Evolutionary conservation across 192 early-diverging fungal species (phyloP).

Genomic region (Coemansia sp.): DNA sequence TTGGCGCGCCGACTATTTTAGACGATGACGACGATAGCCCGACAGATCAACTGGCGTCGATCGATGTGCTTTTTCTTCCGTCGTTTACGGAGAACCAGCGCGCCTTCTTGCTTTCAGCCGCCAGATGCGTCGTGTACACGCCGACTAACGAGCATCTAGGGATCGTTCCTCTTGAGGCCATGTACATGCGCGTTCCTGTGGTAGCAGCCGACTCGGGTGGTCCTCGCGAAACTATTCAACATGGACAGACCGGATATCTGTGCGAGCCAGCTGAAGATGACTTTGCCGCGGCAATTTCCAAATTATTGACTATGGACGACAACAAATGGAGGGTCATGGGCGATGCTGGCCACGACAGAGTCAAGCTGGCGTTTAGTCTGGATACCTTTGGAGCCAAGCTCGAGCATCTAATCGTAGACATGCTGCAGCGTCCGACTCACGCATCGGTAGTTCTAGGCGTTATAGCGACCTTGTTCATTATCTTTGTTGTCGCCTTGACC

Average conservation of each 20-base stretch:
- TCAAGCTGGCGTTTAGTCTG: constrained; percentile 67
- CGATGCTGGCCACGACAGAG: constrained; percentile 64
- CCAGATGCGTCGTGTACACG: constrained; percentile 82
- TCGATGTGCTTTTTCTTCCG: constrained; percentile 84
- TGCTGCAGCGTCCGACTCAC: constrained; percentile 32
- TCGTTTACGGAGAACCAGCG: constrained; percentile 87
- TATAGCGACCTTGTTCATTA: constrained; percentile 42
- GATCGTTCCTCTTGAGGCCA: constrained; percentile 96
- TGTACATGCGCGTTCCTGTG: constrained; percentile 88
- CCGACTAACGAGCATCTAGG: constrained; percentile 95
- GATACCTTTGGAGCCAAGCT: constrained; percentile 70
- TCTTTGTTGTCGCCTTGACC: constrained; percentile 17
- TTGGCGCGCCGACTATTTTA: constrained; percentile 18
- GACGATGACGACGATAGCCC: not conserved
- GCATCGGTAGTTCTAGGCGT: constrained; percentile 42
- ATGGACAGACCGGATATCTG: constrained; percentile 80
- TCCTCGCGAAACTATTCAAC: constrained; percentile 78
- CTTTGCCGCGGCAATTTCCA: constrained; percentile 69
- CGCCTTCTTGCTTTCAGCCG: constrained; percentile 65
- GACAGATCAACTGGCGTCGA: constrained; percentile 29
- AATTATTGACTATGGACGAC: constrained; percentile 54
- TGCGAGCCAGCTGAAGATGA: constrained; percentile 61
- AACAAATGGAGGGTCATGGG: constrained; percentile 62
- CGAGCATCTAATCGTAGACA: constrained; percentile 63
- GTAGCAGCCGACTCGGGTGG: constrained; percentile 88